phyloP scores from a whole-genome alignment of 1,139 yeast species.

The Protomyces gravidus region DNA sequence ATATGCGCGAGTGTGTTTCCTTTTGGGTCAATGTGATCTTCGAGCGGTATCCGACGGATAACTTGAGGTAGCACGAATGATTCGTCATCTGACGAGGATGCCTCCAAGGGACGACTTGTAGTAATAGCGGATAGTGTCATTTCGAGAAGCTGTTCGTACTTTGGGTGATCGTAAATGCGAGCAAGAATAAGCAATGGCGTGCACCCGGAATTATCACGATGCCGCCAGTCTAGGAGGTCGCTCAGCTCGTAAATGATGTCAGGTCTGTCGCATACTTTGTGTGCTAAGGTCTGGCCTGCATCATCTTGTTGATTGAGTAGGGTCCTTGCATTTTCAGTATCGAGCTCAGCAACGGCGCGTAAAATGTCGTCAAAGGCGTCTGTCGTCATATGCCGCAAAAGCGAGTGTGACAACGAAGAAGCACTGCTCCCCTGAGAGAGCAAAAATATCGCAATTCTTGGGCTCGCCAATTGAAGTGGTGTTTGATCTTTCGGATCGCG shows the following conservation, averaged over 20 bases:
- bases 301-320: constrained; percentile 55
- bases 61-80: constrained; percentile 38
- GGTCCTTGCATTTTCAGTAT: constrained; percentile 44
- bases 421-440: constrained; percentile 6
- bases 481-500: neutral
- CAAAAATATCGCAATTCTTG: neutral
- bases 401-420: constrained; percentile 3
- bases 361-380: neutral
- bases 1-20: constrained; percentile 78
- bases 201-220: constrained; percentile 62
- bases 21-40: constrained; percentile 62
- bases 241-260: constrained; percentile 56
- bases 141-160: constrained; percentile 53
- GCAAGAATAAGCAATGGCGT: constrained; percentile 76
- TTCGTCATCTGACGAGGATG: constrained; percentile 7
- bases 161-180: constrained; percentile 73
- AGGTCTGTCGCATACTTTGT: constrained; percentile 62
- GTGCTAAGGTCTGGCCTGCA: constrained; percentile 61
- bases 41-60: constrained; percentile 37
- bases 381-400: neutral
- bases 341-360: neutral
- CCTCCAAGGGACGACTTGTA: neutral
- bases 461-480: constrained; percentile 16
- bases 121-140: constrained; percentile 46
- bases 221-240: constrained; percentile 60